Percentiles rank a stretch among this genome's conserved stretches.
Conservation (phyloP, 2,329 filamentous ascomycete genomes). For the Karstenula rhodostoma region DNA sequence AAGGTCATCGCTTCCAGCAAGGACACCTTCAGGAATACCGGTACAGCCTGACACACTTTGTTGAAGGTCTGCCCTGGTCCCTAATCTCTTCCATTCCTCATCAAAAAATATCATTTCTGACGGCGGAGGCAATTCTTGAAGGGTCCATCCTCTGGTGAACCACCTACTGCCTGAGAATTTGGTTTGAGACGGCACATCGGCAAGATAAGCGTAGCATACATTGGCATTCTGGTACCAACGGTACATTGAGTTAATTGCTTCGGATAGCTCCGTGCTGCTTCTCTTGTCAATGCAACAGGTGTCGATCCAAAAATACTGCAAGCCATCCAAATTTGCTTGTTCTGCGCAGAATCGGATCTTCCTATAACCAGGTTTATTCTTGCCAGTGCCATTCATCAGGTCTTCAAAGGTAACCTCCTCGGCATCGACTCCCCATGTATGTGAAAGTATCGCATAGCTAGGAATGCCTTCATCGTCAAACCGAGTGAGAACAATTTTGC, state of each 20-base stretch:
- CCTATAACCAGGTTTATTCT: not conserved
- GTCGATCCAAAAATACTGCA: not conserved
- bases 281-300: not conserved
- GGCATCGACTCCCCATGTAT: not conserved
- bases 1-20: too few relatives aligned
- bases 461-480: not conserved
- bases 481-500: too few relatives aligned
- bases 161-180: too few relatives aligned
- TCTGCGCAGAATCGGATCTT: not conserved
- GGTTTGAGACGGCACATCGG: too few relatives aligned
- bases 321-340: not conserved
- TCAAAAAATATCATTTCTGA: too few relatives aligned
- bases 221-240: not conserved
- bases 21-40: too few relatives aligned
- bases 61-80: too few relatives aligned
- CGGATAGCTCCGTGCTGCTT: not conserved
- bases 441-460: constrained; percentile 1
- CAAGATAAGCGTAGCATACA: not conserved
- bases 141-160: too few relatives aligned
- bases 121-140: too few relatives aligned
- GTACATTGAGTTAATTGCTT: not conserved
- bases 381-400: not conserved
- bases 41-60: too few relatives aligned
- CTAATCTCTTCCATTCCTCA: too few relatives aligned
- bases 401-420: not conserved